Evolutionary conservation across 495 filamentous ascomycete species (phyloP), one percentile per base, ranked within the genome.

Genomic region (Neurospora africana): DNA sequence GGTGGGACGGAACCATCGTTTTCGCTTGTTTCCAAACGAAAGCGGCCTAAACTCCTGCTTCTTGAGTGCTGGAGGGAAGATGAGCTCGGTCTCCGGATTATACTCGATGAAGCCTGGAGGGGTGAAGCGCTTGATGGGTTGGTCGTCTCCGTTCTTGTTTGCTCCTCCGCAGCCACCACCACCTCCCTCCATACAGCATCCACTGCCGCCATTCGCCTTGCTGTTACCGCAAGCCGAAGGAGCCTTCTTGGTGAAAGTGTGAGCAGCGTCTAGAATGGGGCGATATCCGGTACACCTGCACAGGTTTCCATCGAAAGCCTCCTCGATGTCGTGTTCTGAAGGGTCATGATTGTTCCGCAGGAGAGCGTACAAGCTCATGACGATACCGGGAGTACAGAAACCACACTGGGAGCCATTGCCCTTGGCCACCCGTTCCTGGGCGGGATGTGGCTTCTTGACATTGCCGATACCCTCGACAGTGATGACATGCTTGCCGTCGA

Each of bases 401-500:
- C 87, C 89, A 76, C 88, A 91, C 79, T 91, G 89, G 43, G 86
- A 89, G 39, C 89, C 89, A 77, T 91, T 86, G 53, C 85, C 80
- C 80, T 90, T 90, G 27, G 94, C 94, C 72, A 99, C 91, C 61
- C 95, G 88, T 82, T 99, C 94, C 81, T 99, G 95, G 2, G 91
- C 84, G 4, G 95, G 92, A 84, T 99, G 95, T 13, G 95, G 95
- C 43, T 87, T 87, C 80, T 94, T 91, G 68, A 91, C 89, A 77
- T 92, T 91, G 11, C 95, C 95, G 80, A 99, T 97, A n/a, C 95
- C 95, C 81, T 99, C 95, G 15, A 99, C 89, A 9, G 95, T 99
- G 76, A 99, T 94, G 74, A 99, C 94, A 86, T 99, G 95, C 81
- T 99, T 99, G 33, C 95, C 95, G 82, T 98, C 95, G 17, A 99